These are phyloP conservation scores for Skeletonema tropicum DNA, from an alignment of 108 stramenopile species.

Conservation along the genomic window DNA sequence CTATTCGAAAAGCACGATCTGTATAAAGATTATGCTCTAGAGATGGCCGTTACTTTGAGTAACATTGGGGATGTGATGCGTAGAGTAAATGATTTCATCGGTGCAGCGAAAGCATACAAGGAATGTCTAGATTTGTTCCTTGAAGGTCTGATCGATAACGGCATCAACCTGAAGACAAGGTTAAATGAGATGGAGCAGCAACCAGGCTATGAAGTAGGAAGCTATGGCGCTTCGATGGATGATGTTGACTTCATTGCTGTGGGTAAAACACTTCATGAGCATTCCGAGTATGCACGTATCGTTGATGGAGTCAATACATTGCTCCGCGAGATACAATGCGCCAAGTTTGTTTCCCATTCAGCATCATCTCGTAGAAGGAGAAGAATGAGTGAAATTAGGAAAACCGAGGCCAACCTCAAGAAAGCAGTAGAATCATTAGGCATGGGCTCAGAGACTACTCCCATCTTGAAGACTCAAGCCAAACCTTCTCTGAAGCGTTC, in stretches of 20 bases:
- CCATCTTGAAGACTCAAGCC: neutral
- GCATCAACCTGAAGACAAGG: neutral
- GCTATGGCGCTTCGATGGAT: neutral
- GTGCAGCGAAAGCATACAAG: constrained; percentile 14
- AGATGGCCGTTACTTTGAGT: constrained; percentile 18
- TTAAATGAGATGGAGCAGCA: constrained; percentile 6
- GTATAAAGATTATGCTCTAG: neutral
- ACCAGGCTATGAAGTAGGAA: neutral
- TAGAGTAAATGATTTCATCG: constrained; percentile 23
- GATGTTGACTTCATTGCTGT: neutral
- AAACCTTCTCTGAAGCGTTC: neutral
- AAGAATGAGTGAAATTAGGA: neutral
- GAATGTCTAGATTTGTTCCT: constrained; percentile 21
- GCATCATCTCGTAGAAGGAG: constrained; percentile 28
- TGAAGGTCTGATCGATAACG: constrained; percentile 12
- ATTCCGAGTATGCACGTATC: constrained; percentile 1
- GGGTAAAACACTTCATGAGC: neutral
- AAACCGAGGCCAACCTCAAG: constrained; percentile 7
- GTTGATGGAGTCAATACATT: neutral
- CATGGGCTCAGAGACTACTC: neutral
- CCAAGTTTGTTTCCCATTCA: constrained; percentile 19
- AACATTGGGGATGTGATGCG: constrained; percentile 6
- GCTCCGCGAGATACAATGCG: constrained; percentile 19
- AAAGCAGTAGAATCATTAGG: constrained; percentile 17
- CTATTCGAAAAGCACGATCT: constrained; percentile 1